Percentiles rank a stretch among this genome's conserved stretches.
phyloP scores from a whole-genome alignment of 768 basidiomycete species.

The Favolaschia claudopus region DNA sequence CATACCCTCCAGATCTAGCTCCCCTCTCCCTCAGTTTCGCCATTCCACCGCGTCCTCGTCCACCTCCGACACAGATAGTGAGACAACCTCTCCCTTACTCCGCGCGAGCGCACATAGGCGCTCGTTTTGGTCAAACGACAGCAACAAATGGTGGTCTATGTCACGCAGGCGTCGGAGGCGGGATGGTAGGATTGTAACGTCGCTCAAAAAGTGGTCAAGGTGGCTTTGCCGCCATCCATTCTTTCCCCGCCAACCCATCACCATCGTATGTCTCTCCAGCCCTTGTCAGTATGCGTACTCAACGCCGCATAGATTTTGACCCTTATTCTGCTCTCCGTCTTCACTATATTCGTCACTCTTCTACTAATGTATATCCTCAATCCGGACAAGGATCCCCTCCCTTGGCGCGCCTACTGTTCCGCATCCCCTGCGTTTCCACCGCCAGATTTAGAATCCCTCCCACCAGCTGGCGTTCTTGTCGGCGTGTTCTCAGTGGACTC shows the following conservation, averaged over 20 bases:
- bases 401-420: constrained; percentile 94
- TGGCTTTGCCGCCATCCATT: constrained; percentile 73
- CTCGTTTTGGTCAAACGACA: constrained; percentile 53
- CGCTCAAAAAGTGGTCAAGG: constrained; percentile 61
- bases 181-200: constrained; percentile 54
- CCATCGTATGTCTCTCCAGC: constrained; percentile 66
- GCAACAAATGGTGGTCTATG: constrained; percentile 65
- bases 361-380: constrained; percentile 92
- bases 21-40: constrained; percentile 65
- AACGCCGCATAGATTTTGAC: constrained; percentile 63
- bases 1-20: constrained; percentile 66
- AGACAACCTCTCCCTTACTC: constrained; percentile 58
- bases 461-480: constrained; percentile 86
- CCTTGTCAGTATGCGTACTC: not conserved
- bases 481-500: constrained; percentile 93
- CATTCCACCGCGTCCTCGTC: constrained; percentile 57
- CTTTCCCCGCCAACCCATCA: constrained; percentile 81
- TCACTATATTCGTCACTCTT: constrained; percentile 86
- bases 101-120: constrained; percentile 41
- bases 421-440: constrained; percentile 70
- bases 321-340: constrained; percentile 77
- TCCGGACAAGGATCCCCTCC: constrained; percentile 93
- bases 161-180: constrained; percentile 61
- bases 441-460: constrained; percentile 69
- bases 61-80: constrained; percentile 69